Evolutionary conservation across 208 protist species (phyloP), one percentile per base, ranked within the genome.

Genomic region (Trypanosoma scelopori): DNA sequence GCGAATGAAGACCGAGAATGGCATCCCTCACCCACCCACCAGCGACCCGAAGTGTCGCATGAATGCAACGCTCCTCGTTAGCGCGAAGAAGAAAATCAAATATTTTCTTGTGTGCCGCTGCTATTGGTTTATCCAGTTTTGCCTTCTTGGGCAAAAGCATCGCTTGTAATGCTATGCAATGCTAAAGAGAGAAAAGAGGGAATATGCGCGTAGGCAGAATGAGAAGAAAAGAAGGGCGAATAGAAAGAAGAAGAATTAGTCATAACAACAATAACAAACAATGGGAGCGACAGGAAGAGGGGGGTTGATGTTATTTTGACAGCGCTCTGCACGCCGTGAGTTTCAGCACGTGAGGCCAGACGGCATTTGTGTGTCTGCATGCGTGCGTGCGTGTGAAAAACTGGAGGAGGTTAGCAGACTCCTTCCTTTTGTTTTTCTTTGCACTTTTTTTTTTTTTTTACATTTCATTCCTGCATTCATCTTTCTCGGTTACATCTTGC

Each of bases 1-100:
- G 71, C 18, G 89, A 97, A 23, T 92, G 74, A 4, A 86, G 37
- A 11, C 87, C 85, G 0, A 99, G 73, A 28, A 99, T 22, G 74
- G 85, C 78, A 78, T 99, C 98, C 12, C 99, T 84, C 18, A 99
- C 98, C 98, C 99, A 99, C 15, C 99, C 99, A 35, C 98, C 95
- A 41, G 95, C 93, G 4, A 97, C 92, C 15, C 95, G 89, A 30
- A 98, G 77, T 20, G 76, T 89, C 16, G 79, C 76, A 52, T 82
- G 57, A 27, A 97, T 69, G 22, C 76, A 58, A 35, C 71, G 76
- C 46, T 81, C 66, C 20, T 67, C 60, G 57, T 92, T 91, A 0
- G 97, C 93, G 9, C 68, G 41, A 22, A 92, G 69, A 20, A 98
- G 87, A 48, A 78, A 84, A 4, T 76, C 57, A 76, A 98, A 98